These are phyloP conservation scores for Alternaria brassicae DNA, from an alignment of 2,329 filamentous ascomycete species.

Conservation along the genomic window DNA sequence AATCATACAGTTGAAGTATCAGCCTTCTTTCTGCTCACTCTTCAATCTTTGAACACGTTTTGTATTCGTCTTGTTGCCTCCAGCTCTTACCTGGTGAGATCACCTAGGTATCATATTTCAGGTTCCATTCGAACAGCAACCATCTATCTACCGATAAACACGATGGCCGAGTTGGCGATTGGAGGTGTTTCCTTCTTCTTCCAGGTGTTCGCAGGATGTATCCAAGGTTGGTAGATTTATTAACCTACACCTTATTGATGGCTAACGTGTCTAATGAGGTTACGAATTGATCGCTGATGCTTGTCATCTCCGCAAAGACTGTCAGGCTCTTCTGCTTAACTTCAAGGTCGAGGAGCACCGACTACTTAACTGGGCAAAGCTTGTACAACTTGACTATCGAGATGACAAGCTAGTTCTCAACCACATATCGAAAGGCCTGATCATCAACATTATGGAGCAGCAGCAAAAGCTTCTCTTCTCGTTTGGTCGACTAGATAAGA, in stretches of 20 bases:
- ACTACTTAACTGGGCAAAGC: conserved; percentile 49
- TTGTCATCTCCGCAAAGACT: conserved; percentile 40
- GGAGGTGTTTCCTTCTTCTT: conserved; percentile 45
- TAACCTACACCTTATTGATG: not conserved
- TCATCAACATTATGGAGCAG: conserved; percentile 48
- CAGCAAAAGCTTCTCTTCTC: conserved; percentile 40
- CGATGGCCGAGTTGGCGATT: conserved; percentile 35
- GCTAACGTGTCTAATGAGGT: conserved; percentile 25
- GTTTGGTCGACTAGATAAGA: conserved; percentile 44
- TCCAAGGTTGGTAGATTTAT: conserved; percentile 34
- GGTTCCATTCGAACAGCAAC: not conserved
- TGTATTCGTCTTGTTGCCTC: not conserved
- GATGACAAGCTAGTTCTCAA: conserved; percentile 44
- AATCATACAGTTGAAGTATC: conserved; percentile 22
- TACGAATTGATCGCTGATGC: conserved; percentile 51
- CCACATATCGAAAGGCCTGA: conserved; percentile 41
- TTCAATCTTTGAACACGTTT: not conserved
- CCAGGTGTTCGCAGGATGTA: conserved; percentile 49
- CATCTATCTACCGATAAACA: not conserved
- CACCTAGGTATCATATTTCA: not conserved
- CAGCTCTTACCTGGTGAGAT: not conserved
- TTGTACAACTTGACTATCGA: conserved; percentile 42
- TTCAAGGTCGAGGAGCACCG: conserved; percentile 50
- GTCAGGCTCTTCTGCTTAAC: conserved; percentile 46
- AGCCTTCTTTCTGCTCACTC: conserved; percentile 18